These are phyloP conservation scores for Candida pseudoglaebosa DNA, from an alignment of 805 yeast species.

Conservation along the genomic window DNA sequence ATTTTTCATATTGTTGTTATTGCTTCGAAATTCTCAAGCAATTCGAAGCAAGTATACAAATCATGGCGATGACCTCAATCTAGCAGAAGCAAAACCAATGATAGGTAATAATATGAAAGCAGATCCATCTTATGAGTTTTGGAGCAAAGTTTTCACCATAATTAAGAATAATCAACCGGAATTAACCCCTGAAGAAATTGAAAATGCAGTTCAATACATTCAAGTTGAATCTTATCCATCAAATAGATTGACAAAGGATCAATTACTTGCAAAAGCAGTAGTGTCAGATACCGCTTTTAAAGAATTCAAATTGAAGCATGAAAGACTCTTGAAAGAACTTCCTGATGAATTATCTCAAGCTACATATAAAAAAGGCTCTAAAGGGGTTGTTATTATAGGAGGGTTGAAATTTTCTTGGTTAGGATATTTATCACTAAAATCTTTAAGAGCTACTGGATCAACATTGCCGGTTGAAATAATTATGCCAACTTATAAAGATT, in stretches of 20 bases:
- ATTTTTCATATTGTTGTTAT: neutral
- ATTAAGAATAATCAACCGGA: slow-evolving; percentile 17
- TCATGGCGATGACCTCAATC: neutral
- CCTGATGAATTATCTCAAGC: slow-evolving; percentile 18
- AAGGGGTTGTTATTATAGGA: slow-evolving; percentile 33
- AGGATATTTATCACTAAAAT: slow-evolving; percentile 26
- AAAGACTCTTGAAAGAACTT: slow-evolving; percentile 15
- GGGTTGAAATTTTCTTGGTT: slow-evolving; percentile 36
- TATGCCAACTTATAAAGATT: slow-evolving; percentile 31
- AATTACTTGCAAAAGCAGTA: slow-evolving; percentile 22
- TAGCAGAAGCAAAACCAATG: slow-evolving; percentile 2
- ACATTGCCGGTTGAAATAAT: slow-evolving; percentile 36
- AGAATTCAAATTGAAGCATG: slow-evolving; percentile 21
- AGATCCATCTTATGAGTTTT: slow-evolving; percentile 20
- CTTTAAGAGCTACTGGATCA: slow-evolving; percentile 35
- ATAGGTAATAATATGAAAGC: slow-evolving; percentile 1
- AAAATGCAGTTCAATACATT: slow-evolving; percentile 18
- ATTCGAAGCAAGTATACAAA: neutral
- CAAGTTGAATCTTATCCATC: slow-evolving; percentile 15
- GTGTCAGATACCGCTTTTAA: slow-evolving; percentile 19
- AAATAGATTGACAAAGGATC: slow-evolving; percentile 20
- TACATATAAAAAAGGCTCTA: slow-evolving; percentile 19
- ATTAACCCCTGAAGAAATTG: slow-evolving; percentile 12
- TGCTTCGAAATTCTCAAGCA: neutral
- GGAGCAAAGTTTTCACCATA: slow-evolving; percentile 23